A percentile compares a stretch with the other conserved stretches of the same genome.
These are phyloP conservation scores for Colletotrichum lupini DNA, from an alignment of 2,329 filamentous ascomycete genomes.

Conservation along the genomic window DNA sequence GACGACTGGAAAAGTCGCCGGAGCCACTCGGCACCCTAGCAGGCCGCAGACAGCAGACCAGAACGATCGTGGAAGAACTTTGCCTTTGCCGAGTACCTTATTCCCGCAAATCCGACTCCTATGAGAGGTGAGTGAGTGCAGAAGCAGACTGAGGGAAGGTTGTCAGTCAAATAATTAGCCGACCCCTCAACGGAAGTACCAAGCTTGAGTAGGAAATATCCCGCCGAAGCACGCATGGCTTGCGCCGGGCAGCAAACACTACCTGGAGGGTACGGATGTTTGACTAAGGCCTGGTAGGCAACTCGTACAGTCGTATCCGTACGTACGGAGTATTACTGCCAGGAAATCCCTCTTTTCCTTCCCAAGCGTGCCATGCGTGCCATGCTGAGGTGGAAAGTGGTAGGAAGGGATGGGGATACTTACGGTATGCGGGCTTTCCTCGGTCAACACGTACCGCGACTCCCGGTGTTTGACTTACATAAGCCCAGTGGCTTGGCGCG, in stretches of 20 bases:
- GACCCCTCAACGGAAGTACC: not conserved
- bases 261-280: not conserved
- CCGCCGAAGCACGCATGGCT: not conserved
- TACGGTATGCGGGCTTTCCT: not conserved
- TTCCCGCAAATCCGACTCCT: not conserved
- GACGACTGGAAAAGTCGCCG: not conserved
- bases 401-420: not conserved
- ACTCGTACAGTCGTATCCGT: not conserved
- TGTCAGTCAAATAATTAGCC: not conserved
- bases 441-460: conserved; percentile 17
- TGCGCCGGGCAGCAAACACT: not conserved
- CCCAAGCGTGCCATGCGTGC: not conserved
- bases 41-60: not conserved
- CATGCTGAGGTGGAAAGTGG: not conserved
- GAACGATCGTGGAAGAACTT: not conserved
- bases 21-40: not conserved
- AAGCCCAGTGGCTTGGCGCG: conserved; percentile 11
- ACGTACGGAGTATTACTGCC: not conserved
- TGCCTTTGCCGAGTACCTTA: not conserved
- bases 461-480: conserved; percentile 26
- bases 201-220: too few species aligned
- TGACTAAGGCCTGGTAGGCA: not conserved
- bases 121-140: too few species aligned
- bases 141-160: too few species aligned
- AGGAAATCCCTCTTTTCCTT: not conserved